Evolutionary conservation across 2,329 filamentous ascomycete species (phyloP).

Genomic region (Penicillium sclerotiorum): DNA sequence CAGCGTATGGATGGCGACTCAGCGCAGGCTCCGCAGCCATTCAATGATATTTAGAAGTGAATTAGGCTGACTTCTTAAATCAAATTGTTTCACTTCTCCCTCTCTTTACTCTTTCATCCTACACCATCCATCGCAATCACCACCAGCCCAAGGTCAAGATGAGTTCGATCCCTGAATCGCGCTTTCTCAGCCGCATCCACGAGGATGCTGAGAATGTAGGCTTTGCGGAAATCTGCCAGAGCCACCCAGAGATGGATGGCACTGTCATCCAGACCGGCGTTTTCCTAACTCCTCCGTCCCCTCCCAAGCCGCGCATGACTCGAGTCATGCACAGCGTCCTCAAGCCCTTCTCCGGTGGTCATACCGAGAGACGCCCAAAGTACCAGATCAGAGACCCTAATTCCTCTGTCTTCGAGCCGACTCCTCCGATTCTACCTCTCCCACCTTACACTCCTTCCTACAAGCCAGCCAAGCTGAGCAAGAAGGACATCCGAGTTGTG

Average conservation of each 20-base stretch:
- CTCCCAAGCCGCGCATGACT: background rate
- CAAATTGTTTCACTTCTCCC: no score
- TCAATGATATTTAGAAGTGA: no score
- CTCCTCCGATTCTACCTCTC: background rate
- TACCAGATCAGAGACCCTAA: background rate
- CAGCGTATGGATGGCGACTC: no score
- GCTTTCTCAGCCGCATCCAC: background rate
- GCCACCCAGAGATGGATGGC: conserved; percentile 1
- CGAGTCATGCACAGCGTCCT: background rate
- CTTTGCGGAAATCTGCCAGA: background rate
- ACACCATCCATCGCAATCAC: no score
- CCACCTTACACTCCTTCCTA: no score
- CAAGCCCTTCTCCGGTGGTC: background rate
- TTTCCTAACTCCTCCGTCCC: background rate
- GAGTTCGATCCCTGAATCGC: background rate
- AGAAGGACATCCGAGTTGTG: no score
- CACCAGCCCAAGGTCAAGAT: no score
- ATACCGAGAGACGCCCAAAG: background rate
- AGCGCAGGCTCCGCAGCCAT: no score
- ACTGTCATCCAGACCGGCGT: conserved; percentile 6
- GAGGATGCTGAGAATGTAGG: background rate
- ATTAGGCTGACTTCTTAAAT: no score
- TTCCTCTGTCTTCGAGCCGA: background rate
- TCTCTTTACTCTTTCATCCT: no score
- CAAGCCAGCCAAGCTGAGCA: no score